Evolutionary conservation across 257 asterid species (phyloP).

Genomic region (Cinchona pubescens): DNA sequence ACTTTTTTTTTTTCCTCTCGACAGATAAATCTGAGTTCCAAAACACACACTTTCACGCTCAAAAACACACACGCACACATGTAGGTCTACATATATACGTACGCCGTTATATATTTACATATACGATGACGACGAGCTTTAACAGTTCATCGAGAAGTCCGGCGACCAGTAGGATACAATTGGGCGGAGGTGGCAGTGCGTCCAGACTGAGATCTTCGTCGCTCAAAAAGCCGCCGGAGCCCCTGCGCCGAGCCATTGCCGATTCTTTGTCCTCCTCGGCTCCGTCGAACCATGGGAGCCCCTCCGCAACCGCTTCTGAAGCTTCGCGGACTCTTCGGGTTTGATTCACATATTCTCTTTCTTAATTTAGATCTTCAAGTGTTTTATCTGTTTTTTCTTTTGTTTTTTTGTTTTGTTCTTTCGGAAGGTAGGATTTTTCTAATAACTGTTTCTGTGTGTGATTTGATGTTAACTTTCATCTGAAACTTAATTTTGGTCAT

Average conservation of each 20-base stretch:
- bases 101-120: background rate
- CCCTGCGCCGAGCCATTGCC: conserved; percentile 92
- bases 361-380: conserved; percentile 23
- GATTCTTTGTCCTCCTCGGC: conserved; percentile 88
- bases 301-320: conserved; percentile 44
- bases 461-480: background rate
- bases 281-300: conserved; percentile 51
- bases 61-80: background rate
- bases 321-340: conserved; percentile 95
- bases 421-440: conserved; percentile 20
- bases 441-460: background rate
- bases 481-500: background rate
- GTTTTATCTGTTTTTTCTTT: conserved; percentile 13
- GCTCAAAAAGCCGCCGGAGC: conserved; percentile 93
- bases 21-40: background rate
- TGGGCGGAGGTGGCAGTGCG: conserved; percentile 47
- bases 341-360: conserved; percentile 17
- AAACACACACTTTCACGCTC: background rate
- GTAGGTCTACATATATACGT: conserved; percentile 4
- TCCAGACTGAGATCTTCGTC: conserved; percentile 93
- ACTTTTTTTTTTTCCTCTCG: background rate
- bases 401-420: background rate
- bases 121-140: conserved; percentile 50
- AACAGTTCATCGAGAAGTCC: conserved; percentile 74
- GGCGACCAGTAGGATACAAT: conserved; percentile 71